A percentile compares a stretch with the other conserved stretches of the same genome.
These are phyloP conservation scores for Cenococcum geophilum DNA, from an alignment of 495 filamentous ascomycete species.

Conservation along the genomic window DNA sequence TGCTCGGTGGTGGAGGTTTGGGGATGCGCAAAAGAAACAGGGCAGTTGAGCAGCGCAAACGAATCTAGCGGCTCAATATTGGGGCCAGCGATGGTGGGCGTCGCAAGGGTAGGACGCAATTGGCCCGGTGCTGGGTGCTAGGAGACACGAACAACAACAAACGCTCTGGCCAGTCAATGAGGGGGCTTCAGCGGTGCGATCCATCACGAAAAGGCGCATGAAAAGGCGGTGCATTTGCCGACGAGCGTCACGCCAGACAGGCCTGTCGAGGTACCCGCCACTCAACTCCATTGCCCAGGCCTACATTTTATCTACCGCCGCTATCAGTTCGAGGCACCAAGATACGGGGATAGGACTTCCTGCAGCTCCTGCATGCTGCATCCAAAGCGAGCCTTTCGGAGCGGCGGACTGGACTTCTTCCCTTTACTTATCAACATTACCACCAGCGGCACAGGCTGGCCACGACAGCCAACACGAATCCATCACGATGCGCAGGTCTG, in stretches of 20 bases:
- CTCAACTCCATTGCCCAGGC: neutral
- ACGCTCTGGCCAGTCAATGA: neutral
- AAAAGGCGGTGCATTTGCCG: conserved; percentile 1
- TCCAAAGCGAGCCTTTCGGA: neutral
- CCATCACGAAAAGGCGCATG: neutral
- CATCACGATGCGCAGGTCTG: neutral
- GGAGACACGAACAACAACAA: neutral
- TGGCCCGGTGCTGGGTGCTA: neutral
- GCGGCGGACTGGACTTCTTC: neutral
- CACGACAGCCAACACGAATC: neutral
- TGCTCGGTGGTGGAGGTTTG: neutral
- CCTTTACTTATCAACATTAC: neutral
- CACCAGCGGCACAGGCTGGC: neutral
- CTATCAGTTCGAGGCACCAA: neutral
- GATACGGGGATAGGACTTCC: neutral
- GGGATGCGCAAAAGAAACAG: neutral
- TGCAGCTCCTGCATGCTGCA: neutral
- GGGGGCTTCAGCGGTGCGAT: neutral
- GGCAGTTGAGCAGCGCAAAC: neutral
- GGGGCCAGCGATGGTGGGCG: neutral
- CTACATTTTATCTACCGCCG: neutral
- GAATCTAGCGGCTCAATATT: neutral
- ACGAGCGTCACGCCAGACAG: neutral
- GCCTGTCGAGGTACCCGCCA: neutral
- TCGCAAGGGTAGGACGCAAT: neutral